Conservation (phyloP, 2,329 filamentous ascomycete genomes). For the Neospermospora avenae region DNA sequence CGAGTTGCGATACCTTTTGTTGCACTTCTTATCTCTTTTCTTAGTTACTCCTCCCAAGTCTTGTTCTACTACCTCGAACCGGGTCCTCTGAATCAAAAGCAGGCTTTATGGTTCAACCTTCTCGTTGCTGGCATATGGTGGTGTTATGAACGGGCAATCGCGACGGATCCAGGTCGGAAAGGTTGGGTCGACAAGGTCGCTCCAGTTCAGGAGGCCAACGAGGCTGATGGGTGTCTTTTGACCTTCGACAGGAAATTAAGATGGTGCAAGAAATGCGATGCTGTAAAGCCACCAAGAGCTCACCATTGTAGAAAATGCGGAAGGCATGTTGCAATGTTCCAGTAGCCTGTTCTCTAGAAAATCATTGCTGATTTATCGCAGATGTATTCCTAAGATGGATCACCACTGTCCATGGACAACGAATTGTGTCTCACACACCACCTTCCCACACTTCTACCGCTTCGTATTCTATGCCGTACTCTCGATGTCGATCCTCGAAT, state of each 20-base stretch:
- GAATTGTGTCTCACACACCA: constrained; percentile 80
- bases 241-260: constrained; percentile 34
- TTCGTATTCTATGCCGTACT: constrained; percentile 67
- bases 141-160: constrained; percentile 63
- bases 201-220: constrained; percentile 17
- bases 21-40: constrained; percentile 62
- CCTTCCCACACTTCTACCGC: constrained; percentile 78
- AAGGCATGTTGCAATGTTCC: constrained; percentile 41
- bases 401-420: constrained; percentile 84
- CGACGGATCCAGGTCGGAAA: constrained; percentile 56
- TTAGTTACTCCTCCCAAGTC: constrained; percentile 69
- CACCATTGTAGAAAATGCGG: constrained; percentile 79
- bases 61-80: constrained; percentile 63
- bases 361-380: constrained; percentile 24
- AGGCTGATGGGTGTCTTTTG: constrained; percentile 26
- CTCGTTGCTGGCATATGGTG: constrained; percentile 63
- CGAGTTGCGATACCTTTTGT: constrained; percentile 66
- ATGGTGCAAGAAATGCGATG: constrained; percentile 76
- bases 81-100: constrained; percentile 53
- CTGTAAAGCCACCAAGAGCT: constrained; percentile 70
- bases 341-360: neutral
- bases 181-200: constrained; percentile 28
- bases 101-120: constrained; percentile 63
- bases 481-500: constrained; percentile 57
- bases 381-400: constrained; percentile 77